Conservation (phyloP, 1,139 yeast species). For the Blastobotrys arbuscula region DNA sequence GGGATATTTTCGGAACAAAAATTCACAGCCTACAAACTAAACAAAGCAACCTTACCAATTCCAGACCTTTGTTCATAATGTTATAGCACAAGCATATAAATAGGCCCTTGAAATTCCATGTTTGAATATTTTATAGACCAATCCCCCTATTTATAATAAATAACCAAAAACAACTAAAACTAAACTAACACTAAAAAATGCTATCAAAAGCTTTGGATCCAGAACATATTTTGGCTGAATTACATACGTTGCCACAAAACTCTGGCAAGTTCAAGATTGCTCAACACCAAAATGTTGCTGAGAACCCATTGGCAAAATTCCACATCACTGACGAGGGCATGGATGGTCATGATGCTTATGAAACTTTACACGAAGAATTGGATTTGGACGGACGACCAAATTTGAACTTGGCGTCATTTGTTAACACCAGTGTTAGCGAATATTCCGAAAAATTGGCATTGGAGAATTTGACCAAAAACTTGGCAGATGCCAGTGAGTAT, state of each 20-base stretch:
- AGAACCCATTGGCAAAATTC: slow-evolving; percentile 36
- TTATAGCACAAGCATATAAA: no score
- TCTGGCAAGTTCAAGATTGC: slow-evolving; percentile 17
- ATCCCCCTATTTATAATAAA: no score
- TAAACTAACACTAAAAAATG: slow-evolving; percentile 1
- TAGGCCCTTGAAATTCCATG: no score
- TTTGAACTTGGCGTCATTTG: slow-evolving; percentile 83
- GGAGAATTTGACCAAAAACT: slow-evolving; percentile 76
- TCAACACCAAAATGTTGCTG: slow-evolving; percentile 15
- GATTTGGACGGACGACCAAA: slow-evolving; percentile 80
- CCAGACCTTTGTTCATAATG: no score
- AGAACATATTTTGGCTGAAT: slow-evolving; percentile 29
- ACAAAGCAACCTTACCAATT: no score
- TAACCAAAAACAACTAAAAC: no score
- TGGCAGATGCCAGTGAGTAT: slow-evolving; percentile 91
- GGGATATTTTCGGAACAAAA: no score
- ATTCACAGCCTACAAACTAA: no score
- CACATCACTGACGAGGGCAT: slow-evolving; percentile 55
- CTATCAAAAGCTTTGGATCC: slow-evolving; percentile 34
- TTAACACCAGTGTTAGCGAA: slow-evolving; percentile 63
- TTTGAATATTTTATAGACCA: no score
- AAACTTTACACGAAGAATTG: slow-evolving; percentile 65
- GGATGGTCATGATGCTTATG: slow-evolving; percentile 49
- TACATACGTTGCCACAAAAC: slow-evolving; percentile 21
- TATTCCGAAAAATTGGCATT: slow-evolving; percentile 46